phyloP scores from a whole-genome alignment of 768 basidiomycete species.

The Lactarius vividus region DNA sequence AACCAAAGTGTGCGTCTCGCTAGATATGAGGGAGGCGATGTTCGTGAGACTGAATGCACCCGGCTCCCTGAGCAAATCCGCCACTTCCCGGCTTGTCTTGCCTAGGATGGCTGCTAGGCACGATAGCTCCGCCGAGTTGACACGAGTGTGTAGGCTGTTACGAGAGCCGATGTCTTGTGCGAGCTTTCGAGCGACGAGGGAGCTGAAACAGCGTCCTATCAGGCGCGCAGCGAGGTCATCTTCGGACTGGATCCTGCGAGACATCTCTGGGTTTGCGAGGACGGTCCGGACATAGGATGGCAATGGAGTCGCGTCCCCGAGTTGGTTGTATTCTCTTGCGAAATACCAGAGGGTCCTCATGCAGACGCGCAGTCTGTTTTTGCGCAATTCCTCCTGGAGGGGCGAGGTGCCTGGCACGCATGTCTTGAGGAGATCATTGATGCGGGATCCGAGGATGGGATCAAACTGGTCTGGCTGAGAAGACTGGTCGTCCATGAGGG shows the following conservation, averaged over 20 bases:
- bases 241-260: neutral
- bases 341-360: slow-evolving; percentile 13
- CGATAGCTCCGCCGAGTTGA: no score
- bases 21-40: no score
- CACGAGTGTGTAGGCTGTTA: no score
- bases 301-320: neutral
- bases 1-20: no score
- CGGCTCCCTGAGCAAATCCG: no score
- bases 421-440: slow-evolving; percentile 11
- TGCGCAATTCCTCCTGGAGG: neutral
- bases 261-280: neutral
- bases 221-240: neutral
- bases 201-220: slow-evolving; percentile 1
- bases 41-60: no score
- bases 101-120: no score
- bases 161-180: neutral
- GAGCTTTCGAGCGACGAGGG: slow-evolving; percentile 5
- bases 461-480: neutral
- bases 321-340: neutral
- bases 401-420: slow-evolving; percentile 1
- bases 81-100: no score
- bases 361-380: neutral
- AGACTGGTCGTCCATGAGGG: neutral
- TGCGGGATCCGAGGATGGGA: slow-evolving; percentile 10
- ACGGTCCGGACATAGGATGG: neutral